These are phyloP conservation scores for Gossypioides kirkii DNA, from an alignment of 345 rosid genomes.

Conservation along the genomic window DNA sequence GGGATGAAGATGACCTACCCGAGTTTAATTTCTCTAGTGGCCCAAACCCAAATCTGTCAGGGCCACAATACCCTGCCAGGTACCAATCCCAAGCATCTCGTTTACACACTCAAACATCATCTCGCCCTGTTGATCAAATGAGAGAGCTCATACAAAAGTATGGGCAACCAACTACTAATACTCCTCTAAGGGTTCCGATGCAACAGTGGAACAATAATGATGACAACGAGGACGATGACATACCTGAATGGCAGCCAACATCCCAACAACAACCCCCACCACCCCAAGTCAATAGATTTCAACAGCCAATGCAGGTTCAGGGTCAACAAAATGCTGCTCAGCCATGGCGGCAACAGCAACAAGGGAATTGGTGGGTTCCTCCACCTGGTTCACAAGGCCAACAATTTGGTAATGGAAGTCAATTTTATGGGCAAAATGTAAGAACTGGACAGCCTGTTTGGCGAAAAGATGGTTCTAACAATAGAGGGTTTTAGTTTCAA, in stretches of 20 bases:
- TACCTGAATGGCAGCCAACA: constrained; percentile 87
- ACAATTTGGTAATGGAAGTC: constrained; percentile 18
- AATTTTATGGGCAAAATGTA: constrained; percentile 12
- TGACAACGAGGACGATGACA: constrained; percentile 67
- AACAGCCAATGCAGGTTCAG: constrained; percentile 19
- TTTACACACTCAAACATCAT: constrained; percentile 9
- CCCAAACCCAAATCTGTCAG: constrained; percentile 8
- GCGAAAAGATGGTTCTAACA: constrained; percentile 41
- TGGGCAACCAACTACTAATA: constrained; percentile 45
- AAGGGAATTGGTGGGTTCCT: constrained; percentile 30
- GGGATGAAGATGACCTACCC: constrained; percentile 89
- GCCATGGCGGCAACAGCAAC: constrained; percentile 29
- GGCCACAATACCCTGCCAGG: neutral
- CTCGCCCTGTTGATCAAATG: constrained; percentile 51
- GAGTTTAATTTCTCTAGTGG: constrained; percentile 67
- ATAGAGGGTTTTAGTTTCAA: constrained; percentile 44
- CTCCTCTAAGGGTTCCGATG: constrained; percentile 12
- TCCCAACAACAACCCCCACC: constrained; percentile 10
- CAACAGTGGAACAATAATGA: constrained; percentile 67
- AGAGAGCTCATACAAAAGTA: constrained; percentile 79
- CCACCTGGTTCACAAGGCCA: constrained; percentile 15
- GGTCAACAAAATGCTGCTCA: constrained; percentile 15
- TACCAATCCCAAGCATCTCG: constrained; percentile 17
- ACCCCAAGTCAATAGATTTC: constrained; percentile 10
- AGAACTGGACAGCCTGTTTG: constrained; percentile 32